These are phyloP conservation scores for Didymella segeticola DNA, from an alignment of 2,329 filamentous ascomycete species.

Conservation along the genomic window DNA sequence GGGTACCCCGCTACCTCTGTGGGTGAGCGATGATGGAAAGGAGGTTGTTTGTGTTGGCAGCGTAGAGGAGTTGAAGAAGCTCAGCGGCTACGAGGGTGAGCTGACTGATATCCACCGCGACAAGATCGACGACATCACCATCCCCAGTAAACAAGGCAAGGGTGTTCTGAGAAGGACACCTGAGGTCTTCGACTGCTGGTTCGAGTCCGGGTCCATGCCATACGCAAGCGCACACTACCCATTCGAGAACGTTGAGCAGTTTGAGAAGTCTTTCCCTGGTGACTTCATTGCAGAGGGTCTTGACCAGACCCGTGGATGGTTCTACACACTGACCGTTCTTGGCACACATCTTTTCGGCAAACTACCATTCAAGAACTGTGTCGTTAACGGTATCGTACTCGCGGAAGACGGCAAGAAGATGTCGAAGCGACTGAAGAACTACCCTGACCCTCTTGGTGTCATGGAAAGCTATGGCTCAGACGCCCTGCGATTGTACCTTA, in stretches of 20 bases:
- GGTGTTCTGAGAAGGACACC: slow-evolving; percentile 80
- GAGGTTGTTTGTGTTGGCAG: slow-evolving; percentile 88
- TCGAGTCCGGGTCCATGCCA: slow-evolving; percentile 95
- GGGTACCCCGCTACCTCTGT: slow-evolving; percentile 91
- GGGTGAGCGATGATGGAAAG: slow-evolving; percentile 88
- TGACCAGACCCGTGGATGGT: slow-evolving; percentile 96
- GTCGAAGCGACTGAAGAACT: slow-evolving; percentile 97
- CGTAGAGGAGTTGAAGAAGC: slow-evolving; percentile 78
- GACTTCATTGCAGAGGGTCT: slow-evolving; percentile 94
- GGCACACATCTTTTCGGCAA: slow-evolving; percentile 86
- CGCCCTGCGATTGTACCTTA: slow-evolving; percentile 91
- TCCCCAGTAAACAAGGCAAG: slow-evolving; percentile 87
- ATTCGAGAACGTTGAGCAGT: slow-evolving; percentile 84
- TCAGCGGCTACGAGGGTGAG: slow-evolving; percentile 86
- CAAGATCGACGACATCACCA: slow-evolving; percentile 92
- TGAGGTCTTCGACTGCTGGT: slow-evolving; percentile 97
- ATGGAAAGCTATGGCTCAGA: slow-evolving; percentile 91
- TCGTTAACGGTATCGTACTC: slow-evolving; percentile 94
- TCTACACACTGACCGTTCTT: slow-evolving; percentile 89
- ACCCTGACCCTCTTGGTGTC: slow-evolving; percentile 83
- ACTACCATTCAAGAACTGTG: slow-evolving; percentile 90
- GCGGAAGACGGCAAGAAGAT: slow-evolving; percentile 98
- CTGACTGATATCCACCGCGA: slow-evolving; percentile 88
- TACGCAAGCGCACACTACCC: slow-evolving; percentile 92
- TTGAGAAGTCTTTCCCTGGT: slow-evolving; percentile 82